Percentiles rank a stretch among this genome's conserved stretches.
phyloP scores from a whole-genome alignment of 2,329 filamentous ascomycete genomes.

The Arthrinium puccinioides region DNA sequence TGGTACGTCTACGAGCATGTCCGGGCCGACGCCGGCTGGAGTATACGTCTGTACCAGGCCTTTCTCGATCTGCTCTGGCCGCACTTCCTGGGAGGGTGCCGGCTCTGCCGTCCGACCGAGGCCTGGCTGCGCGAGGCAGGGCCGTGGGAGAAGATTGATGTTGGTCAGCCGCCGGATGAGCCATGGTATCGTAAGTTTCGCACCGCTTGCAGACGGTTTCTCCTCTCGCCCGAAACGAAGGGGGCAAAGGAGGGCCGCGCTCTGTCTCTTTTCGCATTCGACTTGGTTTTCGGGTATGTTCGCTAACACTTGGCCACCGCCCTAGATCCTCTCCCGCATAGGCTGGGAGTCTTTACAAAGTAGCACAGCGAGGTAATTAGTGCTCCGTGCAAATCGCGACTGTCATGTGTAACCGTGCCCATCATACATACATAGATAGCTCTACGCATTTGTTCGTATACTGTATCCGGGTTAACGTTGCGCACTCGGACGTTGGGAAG shows the following conservation, averaged over 20 bases:
- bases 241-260: no score
- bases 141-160: slow-evolving; percentile 41
- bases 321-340: slow-evolving; percentile 41
- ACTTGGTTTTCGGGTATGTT: no score
- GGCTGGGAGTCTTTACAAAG: slow-evolving; percentile 46
- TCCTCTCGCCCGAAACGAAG: no score
- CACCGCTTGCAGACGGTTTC: no score
- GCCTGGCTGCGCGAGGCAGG: slow-evolving; percentile 40
- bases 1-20: slow-evolving; percentile 62
- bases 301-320: no score
- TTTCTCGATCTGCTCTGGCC: slow-evolving; percentile 47
- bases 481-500: no score
- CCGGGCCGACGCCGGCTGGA: slow-evolving; percentile 26
- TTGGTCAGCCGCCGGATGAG: slow-evolving; percentile 32
- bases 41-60: slow-evolving; percentile 42
- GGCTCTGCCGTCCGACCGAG: slow-evolving; percentile 41
- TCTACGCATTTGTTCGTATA: background rate
- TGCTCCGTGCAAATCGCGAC: no score
- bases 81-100: slow-evolving; percentile 41
- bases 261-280: no score
- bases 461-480: no score
- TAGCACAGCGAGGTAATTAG: no score
- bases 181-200: slow-evolving; percentile 33
- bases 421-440: background rate
- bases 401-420: no score